phyloP scores from a whole-genome alignment of 352 stramenopile species.

The Phytophthora tentaculata region DNA sequence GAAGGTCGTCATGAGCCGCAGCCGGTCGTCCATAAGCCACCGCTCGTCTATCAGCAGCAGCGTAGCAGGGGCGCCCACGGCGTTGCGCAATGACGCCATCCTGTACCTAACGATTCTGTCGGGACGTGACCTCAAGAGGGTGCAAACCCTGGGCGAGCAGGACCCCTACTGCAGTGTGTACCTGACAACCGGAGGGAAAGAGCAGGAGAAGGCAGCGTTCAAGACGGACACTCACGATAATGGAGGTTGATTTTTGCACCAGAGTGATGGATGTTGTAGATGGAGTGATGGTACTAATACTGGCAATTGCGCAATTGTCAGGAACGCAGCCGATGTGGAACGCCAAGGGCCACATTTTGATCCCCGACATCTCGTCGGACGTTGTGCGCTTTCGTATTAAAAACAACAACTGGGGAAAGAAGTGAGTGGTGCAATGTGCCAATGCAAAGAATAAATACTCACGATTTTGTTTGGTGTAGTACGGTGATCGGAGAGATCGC shows the following conservation, averaged over 20 bases:
- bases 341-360: conserved; percentile 73
- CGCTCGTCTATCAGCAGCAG: conserved; percentile 43
- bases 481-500: conserved; percentile 77
- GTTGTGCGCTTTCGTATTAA: conserved; percentile 73
- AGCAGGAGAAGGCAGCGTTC: conserved; percentile 59
- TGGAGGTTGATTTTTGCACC: conserved; percentile 40
- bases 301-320: conserved; percentile 15
- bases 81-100: conserved; percentile 73
- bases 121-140: conserved; percentile 70
- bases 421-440: conserved; percentile 34
- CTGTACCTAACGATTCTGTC: conserved; percentile 73
- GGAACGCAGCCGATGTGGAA: conserved; percentile 75
- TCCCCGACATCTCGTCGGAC: conserved; percentile 70
- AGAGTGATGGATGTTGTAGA: not conserved
- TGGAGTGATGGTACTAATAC: conserved; percentile 10
- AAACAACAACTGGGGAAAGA: conserved; percentile 86
- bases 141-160: conserved; percentile 74
- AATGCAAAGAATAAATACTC: conserved; percentile 3
- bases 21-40: conserved; percentile 35
- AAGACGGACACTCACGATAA: conserved; percentile 81
- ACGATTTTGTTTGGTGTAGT: conserved; percentile 33
- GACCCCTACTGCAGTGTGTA: conserved; percentile 76
- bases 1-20: conserved; percentile 27
- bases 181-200: conserved; percentile 59
- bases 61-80: conserved; percentile 32